Base-by-base conservation (phyloP, 345 rosid species). In the Reutealis trisperma region DNA sequence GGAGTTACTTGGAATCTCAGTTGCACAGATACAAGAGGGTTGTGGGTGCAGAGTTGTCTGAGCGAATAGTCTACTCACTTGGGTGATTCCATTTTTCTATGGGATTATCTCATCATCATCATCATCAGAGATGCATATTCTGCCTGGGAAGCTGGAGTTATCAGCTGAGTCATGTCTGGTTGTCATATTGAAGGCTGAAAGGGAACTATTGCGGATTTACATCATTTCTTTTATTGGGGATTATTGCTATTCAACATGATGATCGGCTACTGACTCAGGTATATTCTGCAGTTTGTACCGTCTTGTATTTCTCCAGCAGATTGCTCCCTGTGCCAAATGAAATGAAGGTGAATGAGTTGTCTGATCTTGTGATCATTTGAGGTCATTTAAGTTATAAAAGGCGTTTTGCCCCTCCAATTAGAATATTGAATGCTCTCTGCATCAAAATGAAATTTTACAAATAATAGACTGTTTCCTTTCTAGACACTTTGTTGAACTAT, bases 21-120 rank as follows among this genome's bases (percentile, higher is more conserved):
- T 78, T 92, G 87, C 84, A 21, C 21, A 84, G 83, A 72, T 93
- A 92, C 82, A 75, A 74, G 78, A 90, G 80, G 72, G 88, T 80
- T 27, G 97, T 96, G 5, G 98, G 98, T 1, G 76, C 63, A 21
- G 87, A 91, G 85, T 84, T 93, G 75, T 86, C 97, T 0, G 87
- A 89, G 88, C 87, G 88, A 75, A 90, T 90, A 87, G 89, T 89
- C 22, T 89, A 90, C 85, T 81, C 84, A 30, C 87, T 92, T 68
- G 84, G 81, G 72, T 92, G 80, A 85, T 74, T 27, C n/a, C 10
- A 57, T 78, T 72, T 47, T 60, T 16, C 22, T 10, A n/a, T 11
- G 44, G 21, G 69, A 44, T 10, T 24, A 16, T 57, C 52, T 24
- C 76, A 51, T 47, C 71, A 58, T 25, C 45, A 16, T 19, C 37